These are phyloP conservation scores for Plasmodium fragile DNA, from an alignment of 169 alveolate species.

Conservation along the genomic window DNA sequence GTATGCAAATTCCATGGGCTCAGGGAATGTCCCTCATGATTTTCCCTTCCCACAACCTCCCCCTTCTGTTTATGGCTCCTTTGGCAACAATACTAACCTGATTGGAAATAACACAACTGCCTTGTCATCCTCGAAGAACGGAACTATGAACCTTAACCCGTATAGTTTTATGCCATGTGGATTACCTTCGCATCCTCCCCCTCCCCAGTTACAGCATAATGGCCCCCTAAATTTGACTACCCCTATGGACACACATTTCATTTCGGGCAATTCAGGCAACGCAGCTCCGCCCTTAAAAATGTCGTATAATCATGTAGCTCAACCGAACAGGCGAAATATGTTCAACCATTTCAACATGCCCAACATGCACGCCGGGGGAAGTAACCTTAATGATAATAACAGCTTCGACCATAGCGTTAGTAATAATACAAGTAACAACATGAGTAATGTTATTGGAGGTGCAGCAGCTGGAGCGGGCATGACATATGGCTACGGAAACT, in stretches of 20 bases:
- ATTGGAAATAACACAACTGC: slow-evolving; percentile 5
- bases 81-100: slow-evolving; percentile 18
- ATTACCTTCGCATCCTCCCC: slow-evolving; percentile 6
- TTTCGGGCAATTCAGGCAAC: slow-evolving; percentile 8
- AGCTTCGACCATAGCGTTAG: slow-evolving; percentile 15
- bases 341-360: slow-evolving; percentile 28
- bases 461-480: not conserved
- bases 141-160: slow-evolving; percentile 26
- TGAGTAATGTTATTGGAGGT: slow-evolving; percentile 1
- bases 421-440: slow-evolving; percentile 15
- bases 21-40: slow-evolving; percentile 56
- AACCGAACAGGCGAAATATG: slow-evolving; percentile 41
- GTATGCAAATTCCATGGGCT: not conserved
- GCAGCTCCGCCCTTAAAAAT: slow-evolving; percentile 23
- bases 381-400: not conserved
- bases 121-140: slow-evolving; percentile 9
- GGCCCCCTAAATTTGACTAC: slow-evolving; percentile 23
- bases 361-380: not conserved
- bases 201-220: slow-evolving; percentile 22
- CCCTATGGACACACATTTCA: slow-evolving; percentile 39
- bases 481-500: not conserved
- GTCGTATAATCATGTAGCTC: slow-evolving; percentile 40
- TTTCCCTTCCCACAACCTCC: slow-evolving; percentile 45
- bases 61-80: slow-evolving; percentile 42
- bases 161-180: slow-evolving; percentile 59